A percentile compares a stretch with the other conserved stretches of the same genome.
These are phyloP conservation scores for Schrenkiella parvula DNA, from an alignment of 345 rosid genomes.

Conservation along the genomic window DNA sequence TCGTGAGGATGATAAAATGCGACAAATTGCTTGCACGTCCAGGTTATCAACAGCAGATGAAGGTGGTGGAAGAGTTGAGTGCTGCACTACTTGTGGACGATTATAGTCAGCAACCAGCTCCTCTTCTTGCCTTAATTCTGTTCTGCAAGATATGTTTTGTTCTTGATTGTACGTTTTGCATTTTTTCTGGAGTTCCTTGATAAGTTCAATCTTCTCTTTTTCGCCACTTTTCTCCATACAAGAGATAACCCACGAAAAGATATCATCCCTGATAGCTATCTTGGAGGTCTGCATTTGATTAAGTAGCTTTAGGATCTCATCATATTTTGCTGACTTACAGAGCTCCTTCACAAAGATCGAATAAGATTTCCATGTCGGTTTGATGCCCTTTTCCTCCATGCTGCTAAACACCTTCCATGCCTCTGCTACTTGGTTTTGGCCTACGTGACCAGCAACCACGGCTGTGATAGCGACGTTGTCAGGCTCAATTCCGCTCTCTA, in stretches of 20 bases:
- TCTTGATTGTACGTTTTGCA: constrained; percentile 24
- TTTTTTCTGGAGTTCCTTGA: constrained; percentile 45
- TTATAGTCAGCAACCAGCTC: constrained; percentile 17
- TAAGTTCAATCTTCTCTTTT: constrained; percentile 41
- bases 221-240: constrained; percentile 63
- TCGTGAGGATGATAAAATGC: constrained; percentile 37
- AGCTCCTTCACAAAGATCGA: constrained; percentile 63
- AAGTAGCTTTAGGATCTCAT: constrained; percentile 52
- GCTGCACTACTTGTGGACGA: constrained; percentile 15
- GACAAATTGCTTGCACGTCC: constrained; percentile 45
- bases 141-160: neutral
- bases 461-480: constrained; percentile 57
- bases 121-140: constrained; percentile 15
- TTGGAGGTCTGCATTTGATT: constrained; percentile 51
- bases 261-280: constrained; percentile 42
- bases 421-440: constrained; percentile 50
- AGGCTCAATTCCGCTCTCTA: constrained; percentile 49
- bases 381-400: constrained; percentile 54
- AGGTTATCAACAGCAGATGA: constrained; percentile 30
- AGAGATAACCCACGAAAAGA: constrained; percentile 52
- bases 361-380: constrained; percentile 52
- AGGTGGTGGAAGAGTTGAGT: constrained; percentile 22
- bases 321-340: constrained; percentile 47
- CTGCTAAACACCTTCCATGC: constrained; percentile 64
- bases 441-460: constrained; percentile 61